Evolutionary conservation across 768 basidiomycete species (phyloP).

Genomic region (Coprinopsis strossmayeri): DNA sequence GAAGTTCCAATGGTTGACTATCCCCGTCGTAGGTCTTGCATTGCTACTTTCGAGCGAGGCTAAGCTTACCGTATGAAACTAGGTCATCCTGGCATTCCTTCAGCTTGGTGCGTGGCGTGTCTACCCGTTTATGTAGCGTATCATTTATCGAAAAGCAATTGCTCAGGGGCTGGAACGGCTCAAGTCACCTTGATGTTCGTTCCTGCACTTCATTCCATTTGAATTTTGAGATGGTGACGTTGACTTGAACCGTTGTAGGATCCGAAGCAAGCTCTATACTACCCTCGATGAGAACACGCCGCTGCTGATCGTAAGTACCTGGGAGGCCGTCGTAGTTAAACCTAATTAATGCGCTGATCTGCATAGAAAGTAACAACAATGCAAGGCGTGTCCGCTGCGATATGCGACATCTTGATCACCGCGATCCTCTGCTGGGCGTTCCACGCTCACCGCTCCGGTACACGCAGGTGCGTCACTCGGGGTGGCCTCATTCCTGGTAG

Average conservation of each 20-base stretch:
- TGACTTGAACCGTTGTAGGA: no score
- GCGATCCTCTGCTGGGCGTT: constrained; percentile 1
- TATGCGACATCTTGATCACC: constrained; percentile 5
- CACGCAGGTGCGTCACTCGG: background rate
- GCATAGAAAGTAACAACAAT: constrained; percentile 1
- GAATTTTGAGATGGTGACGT: no score
- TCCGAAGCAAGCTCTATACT: background rate
- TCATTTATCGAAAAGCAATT: background rate
- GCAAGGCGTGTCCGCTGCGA: constrained; percentile 3
- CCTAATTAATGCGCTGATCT: background rate
- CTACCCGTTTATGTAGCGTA: background rate
- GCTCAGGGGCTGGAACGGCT: background rate
- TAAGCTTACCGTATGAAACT: background rate
- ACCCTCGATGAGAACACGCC: background rate
- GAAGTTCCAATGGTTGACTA: background rate
- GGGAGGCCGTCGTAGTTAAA: background rate
- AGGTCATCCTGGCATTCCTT: background rate
- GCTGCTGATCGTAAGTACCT: background rate
- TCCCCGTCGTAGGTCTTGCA: constrained; percentile 6
- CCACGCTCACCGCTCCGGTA: constrained; percentile 1
- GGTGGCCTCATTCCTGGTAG: background rate
- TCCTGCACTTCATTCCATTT: no score
- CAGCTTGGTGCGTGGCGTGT: background rate
- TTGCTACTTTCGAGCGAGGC: background rate
- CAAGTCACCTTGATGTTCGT: background rate